A percentile compares a stretch with the other conserved stretches of the same genome.
phyloP scores from a whole-genome alignment of 2,329 filamentous ascomycete genomes.

The Claviceps arundinis region DNA sequence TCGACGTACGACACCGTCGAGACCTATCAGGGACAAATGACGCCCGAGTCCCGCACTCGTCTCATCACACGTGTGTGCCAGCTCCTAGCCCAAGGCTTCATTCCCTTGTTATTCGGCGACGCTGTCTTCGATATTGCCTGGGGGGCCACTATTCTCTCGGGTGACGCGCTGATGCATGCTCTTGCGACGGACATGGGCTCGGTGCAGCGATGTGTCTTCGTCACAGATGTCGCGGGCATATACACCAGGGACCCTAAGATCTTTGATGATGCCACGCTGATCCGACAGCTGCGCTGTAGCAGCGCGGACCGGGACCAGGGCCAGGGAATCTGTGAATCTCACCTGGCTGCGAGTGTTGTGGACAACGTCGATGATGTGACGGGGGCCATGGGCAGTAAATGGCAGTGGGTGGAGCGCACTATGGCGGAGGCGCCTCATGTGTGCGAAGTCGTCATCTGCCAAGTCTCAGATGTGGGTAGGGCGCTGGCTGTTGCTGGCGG shows the following conservation, averaged over 20 bases:
- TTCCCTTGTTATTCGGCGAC: slow-evolving; percentile 3
- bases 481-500: background rate
- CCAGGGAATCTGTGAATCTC: background rate
- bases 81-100: slow-evolving; percentile 1
- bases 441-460: background rate
- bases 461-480: background rate
- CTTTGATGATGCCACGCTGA: background rate
- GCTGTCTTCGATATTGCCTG: slow-evolving; percentile 1
- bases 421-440: slow-evolving; percentile 2
- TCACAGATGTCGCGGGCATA: slow-evolving; percentile 4
- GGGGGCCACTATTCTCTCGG: slow-evolving; percentile 3
- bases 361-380: slow-evolving; percentile 1
- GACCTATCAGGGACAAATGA: background rate
- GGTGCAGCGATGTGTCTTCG: slow-evolving; percentile 3
- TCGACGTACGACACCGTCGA: slow-evolving; percentile 4
- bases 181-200: background rate
- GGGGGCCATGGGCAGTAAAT: slow-evolving; percentile 2
- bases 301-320: no score
- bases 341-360: background rate
- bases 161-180: slow-evolving; percentile 3
- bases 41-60: background rate
- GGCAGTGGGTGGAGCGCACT: slow-evolving; percentile 1
- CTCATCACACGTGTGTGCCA: background rate
- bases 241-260: slow-evolving; percentile 2
- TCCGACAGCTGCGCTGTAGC: background rate